phyloP scores from a whole-genome alignment of 2,329 filamentous ascomycete species.

The Alternaria arbusti region DNA sequence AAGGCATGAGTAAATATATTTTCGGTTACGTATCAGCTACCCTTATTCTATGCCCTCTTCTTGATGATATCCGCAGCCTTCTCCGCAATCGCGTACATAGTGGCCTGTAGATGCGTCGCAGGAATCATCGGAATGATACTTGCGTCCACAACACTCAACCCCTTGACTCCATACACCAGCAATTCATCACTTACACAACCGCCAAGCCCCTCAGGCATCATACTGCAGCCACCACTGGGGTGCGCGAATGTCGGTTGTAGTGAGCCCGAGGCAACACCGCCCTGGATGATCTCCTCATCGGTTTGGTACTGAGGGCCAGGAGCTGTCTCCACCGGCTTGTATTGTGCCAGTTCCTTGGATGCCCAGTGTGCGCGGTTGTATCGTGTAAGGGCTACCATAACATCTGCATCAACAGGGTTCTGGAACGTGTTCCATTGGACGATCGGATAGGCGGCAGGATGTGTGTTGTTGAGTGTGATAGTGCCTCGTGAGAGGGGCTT shows the following conservation, averaged over 20 bases:
- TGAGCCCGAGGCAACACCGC: slow-evolving; percentile 1
- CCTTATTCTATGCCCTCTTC: background rate
- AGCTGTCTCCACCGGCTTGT: slow-evolving; percentile 34
- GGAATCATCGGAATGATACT: slow-evolving; percentile 27
- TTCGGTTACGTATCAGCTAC: background rate
- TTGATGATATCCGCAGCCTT: slow-evolving; percentile 7
- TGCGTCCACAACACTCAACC: slow-evolving; percentile 34
- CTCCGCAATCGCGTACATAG: slow-evolving; percentile 10
- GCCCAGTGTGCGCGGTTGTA: slow-evolving; percentile 42
- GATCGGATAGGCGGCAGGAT: slow-evolving; percentile 32
- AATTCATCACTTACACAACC: slow-evolving; percentile 22
- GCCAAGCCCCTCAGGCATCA: slow-evolving; percentile 29
- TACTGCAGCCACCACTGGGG: slow-evolving; percentile 20
- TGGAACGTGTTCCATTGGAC: slow-evolving; percentile 39
- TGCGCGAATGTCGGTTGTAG: slow-evolving; percentile 22
- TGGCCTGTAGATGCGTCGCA: slow-evolving; percentile 29
- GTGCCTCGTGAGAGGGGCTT: slow-evolving; percentile 35
- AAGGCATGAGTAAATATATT: background rate
- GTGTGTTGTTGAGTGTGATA: slow-evolving; percentile 39
- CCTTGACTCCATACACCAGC: slow-evolving; percentile 25
- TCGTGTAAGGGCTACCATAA: slow-evolving; percentile 39
- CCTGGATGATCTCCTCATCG: slow-evolving; percentile 20
- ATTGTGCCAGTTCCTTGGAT: slow-evolving; percentile 29
- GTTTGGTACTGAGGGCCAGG: slow-evolving; percentile 24
- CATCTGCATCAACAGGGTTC: slow-evolving; percentile 44